Evolutionary conservation across 2,329 filamentous ascomycete species (phyloP).

Genomic region (Neofusicoccum umdonicola): DNA sequence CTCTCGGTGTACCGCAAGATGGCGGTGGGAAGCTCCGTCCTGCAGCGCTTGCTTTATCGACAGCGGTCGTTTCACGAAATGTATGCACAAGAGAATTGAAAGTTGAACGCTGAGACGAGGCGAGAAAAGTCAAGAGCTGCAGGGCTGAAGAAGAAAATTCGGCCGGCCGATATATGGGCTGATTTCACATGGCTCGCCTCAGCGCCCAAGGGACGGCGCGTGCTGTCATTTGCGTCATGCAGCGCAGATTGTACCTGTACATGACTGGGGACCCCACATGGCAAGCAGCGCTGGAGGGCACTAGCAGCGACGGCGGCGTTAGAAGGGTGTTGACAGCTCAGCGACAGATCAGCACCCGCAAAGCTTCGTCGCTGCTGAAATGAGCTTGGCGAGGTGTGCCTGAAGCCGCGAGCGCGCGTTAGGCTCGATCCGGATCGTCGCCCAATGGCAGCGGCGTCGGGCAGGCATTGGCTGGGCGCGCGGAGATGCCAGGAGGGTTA

Average conservation of each 20-base stretch:
- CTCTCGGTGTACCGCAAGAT: background rate
- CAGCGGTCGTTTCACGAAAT: background rate
- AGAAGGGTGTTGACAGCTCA: background rate
- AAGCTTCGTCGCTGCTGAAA: background rate
- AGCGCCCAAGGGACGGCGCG: background rate
- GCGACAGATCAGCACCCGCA: background rate
- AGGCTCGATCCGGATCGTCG: conserved; percentile 2
- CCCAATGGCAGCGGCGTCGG: background rate
- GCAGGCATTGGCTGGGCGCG: background rate
- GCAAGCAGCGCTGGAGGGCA: background rate
- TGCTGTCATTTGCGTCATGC: background rate
- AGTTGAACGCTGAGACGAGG: background rate
- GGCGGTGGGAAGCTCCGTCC: background rate
- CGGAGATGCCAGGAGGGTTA: too few species aligned
- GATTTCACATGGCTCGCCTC: background rate
- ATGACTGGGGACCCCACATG: background rate
- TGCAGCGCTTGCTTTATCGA: background rate
- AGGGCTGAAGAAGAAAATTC: background rate
- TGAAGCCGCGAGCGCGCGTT: background rate
- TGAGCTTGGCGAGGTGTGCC: conserved; percentile 1
- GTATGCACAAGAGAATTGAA: background rate
- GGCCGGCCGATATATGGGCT: background rate
- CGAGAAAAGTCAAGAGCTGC: background rate
- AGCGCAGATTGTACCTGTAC: background rate
- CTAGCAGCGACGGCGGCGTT: background rate